Base-by-base conservation (phyloP, 768 basidiomycete genomes). In the Boletellus ananiceps region DNA sequence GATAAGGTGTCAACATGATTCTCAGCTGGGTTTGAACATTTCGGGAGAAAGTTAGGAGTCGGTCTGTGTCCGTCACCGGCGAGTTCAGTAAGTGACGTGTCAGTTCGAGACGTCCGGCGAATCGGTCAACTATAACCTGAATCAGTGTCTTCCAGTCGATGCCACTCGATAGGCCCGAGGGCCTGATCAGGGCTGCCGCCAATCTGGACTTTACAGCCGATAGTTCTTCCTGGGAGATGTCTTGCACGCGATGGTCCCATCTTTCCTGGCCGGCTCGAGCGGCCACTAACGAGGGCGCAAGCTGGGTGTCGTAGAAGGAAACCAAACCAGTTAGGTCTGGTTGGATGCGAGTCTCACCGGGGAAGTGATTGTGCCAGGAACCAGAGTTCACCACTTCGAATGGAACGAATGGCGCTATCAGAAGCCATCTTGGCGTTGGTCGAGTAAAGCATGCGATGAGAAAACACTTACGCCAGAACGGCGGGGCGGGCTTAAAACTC, bases 131-230 rank as follows among this genome's bases (percentile, higher is more conserved):
- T 23, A 77, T 59, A 18, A 69, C 64, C 12, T 66, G 61, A 15
- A 67, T 55, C 34, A 75, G 59, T 5, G 65, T 64, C 23, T 59
- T 57, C 77, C 77, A 78, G 54, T 78, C 74, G 4, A 76, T 49
- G 0, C 66, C 66, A 39, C 68, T 73, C 1, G 49, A 46, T 11
- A 39, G 47, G 6, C 27, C 34, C 8, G 19, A 37, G 16, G 52
- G 37, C 18, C 40, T 9, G 25, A n/a, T 18, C 21, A 55, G 21
- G n/a, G 21, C 40, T 12, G 54, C 46, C 14, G 9, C 32, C 13
- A 57, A 40, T 12, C 34, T 36, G 8, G 32, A 37, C 35, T 14
- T 55, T 15, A 47, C 31, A 3, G 11, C 39, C 6, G 27, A 19
- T 8, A 42, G 16, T 31, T 57, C 56, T 15, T 54, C 38, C 8